These are phyloP conservation scores for Periconia sp. DNA, from an alignment of 2,329 filamentous ascomycete species.

Conservation along the genomic window DNA sequence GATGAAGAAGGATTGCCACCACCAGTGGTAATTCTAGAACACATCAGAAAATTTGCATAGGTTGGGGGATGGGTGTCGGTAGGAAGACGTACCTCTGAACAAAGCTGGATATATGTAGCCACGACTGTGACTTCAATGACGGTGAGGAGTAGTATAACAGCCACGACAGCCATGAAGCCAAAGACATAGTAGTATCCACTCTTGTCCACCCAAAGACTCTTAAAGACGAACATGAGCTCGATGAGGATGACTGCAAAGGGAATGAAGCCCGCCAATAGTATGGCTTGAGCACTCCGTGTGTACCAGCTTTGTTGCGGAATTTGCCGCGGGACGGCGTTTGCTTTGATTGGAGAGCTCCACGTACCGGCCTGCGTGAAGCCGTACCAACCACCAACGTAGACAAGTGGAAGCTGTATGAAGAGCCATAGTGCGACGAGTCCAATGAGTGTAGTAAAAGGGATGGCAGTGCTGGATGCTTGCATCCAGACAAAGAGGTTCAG, in stretches of 20 bases:
- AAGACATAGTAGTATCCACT: conserved; percentile 92
- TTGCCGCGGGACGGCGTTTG: conserved; percentile 72
- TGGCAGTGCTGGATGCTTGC: conserved; percentile 84
- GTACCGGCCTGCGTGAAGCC: conserved; percentile 70
- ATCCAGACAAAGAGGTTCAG: conserved; percentile 91
- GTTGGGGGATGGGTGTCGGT: neutral
- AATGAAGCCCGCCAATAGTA: conserved; percentile 76
- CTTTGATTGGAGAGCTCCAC: conserved; percentile 85
- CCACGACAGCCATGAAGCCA: conserved; percentile 80
- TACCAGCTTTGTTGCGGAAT: conserved; percentile 81
- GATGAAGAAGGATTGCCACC: conserved; percentile 86
- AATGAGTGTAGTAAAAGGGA: conserved; percentile 80
- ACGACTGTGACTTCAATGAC: conserved; percentile 85
- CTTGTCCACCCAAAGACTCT: conserved; percentile 88
- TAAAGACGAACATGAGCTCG: conserved; percentile 85
- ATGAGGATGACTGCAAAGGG: conserved; percentile 90
- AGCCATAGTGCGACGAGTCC: conserved; percentile 80
- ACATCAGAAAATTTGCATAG: conserved; percentile 11
- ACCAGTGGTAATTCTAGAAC: conserved; percentile 79
- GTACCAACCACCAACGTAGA: conserved; percentile 80
- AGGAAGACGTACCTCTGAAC: conserved; percentile 65
- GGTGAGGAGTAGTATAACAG: conserved; percentile 73
- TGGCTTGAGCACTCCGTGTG: conserved; percentile 65
- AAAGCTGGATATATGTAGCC: conserved; percentile 81
- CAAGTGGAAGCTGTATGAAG: conserved; percentile 82